A percentile compares a stretch with the other conserved stretches of the same genome.
phyloP scores from a whole-genome alignment of 179 eudicot genomes.

The Beta macrorhiza region DNA sequence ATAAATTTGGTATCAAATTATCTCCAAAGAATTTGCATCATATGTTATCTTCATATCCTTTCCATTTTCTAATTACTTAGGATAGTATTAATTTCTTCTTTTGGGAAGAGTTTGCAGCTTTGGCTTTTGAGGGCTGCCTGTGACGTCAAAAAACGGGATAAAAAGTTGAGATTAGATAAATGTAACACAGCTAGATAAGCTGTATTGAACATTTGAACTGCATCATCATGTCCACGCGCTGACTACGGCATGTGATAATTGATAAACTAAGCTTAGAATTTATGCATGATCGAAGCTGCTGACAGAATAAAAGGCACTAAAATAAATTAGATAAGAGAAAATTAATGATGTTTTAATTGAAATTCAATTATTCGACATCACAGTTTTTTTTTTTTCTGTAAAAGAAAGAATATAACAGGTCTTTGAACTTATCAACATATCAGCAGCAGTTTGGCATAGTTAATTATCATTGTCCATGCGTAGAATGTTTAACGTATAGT shows the following conservation, averaged over 20 bases:
- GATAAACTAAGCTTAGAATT: neutral
- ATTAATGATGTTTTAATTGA: no score
- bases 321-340: no score
- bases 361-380: no score
- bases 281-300: neutral
- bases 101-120: conserved; percentile 4
- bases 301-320: no score
- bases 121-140: neutral
- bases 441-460: no score
- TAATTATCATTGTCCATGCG: no score
- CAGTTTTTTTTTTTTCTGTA: no score
- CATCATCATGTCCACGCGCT: neutral
- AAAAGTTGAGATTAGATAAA: neutral
- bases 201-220: neutral
- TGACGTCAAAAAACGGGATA: conserved; percentile 11
- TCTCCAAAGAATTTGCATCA: conserved; percentile 6
- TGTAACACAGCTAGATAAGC: neutral
- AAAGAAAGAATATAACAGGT: no score
- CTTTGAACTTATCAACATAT: no score
- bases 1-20: conserved; percentile 8
- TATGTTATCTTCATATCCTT: conserved; percentile 8
- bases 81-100: neutral
- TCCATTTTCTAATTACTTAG: neutral
- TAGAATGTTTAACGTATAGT: no score
- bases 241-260: neutral